Percentiles rank a stretch among this genome's conserved stretches.
Conservation (phyloP, 768 basidiomycete genomes). For the Suillus occidentalis region DNA sequence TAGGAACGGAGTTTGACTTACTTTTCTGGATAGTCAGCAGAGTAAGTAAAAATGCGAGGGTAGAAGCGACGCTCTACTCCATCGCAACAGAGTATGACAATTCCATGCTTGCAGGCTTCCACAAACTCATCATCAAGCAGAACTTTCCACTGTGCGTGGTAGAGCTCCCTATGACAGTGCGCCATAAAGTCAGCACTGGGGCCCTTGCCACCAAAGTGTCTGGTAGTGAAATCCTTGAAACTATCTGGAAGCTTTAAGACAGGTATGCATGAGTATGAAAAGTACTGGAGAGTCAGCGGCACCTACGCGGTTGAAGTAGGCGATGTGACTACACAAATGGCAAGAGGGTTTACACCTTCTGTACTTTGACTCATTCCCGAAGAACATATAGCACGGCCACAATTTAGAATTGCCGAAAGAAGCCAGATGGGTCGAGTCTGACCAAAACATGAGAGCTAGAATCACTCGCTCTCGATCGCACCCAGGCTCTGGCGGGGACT, state of each 20-base stretch:
- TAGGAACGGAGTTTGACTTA: conserved; percentile 9
- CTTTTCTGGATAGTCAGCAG: conserved; percentile 39
- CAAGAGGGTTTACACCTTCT: conserved; percentile 16
- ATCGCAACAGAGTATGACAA: conserved; percentile 14
- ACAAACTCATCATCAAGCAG: neutral
- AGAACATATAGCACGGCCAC: conserved; percentile 27
- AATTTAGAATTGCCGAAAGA: conserved; percentile 29
- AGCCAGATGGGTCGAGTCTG: conserved; percentile 33
- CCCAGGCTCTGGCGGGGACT: conserved; percentile 13
- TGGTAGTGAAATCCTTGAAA: conserved; percentile 14
- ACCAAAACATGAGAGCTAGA: conserved; percentile 30
- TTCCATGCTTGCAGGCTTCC: neutral
- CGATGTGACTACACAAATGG: conserved; percentile 9
- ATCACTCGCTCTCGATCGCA: conserved; percentile 17
- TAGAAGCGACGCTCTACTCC: conserved; percentile 14
- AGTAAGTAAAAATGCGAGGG: conserved; percentile 29
- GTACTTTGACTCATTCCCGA: conserved; percentile 25
- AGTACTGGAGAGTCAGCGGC: neutral
- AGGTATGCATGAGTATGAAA: neutral
- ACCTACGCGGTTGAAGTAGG: conserved; percentile 13
- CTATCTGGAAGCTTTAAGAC: conserved; percentile 14
- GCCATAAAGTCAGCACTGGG: conserved; percentile 1
- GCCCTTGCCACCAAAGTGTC: neutral
- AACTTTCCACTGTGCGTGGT: neutral
- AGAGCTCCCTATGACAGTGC: neutral